Conservation (phyloP, 2,329 filamentous ascomycete species). For the Didymella exigua region DNA sequence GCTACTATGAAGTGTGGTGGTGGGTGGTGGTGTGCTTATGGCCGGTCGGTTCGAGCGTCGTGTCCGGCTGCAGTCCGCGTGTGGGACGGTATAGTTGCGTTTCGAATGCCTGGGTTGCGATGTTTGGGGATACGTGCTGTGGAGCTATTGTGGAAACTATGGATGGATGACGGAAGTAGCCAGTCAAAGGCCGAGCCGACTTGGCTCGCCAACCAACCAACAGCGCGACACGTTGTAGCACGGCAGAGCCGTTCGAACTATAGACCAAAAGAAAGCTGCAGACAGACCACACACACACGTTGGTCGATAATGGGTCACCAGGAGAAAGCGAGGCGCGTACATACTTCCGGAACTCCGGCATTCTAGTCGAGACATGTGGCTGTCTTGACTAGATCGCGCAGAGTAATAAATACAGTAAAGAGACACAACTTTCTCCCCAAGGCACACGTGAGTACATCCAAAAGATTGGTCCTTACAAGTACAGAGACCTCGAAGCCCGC, state of each 20-base stretch:
- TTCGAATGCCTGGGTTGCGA: background rate
- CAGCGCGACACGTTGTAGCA: conserved; percentile 1
- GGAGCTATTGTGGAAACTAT: conserved; percentile 17
- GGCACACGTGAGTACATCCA: conserved; percentile 13
- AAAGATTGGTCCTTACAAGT: conserved; percentile 34
- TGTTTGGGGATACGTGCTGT: background rate
- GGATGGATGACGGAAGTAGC: no score
- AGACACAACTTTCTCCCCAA: conserved; percentile 17
- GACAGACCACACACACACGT: background rate
- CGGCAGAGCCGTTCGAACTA: background rate
- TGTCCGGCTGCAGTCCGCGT: no score
- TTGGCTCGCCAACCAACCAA: no score
- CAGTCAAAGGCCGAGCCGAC: conserved; percentile 22
- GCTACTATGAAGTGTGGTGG: no score
- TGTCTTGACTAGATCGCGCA: conserved; percentile 9
- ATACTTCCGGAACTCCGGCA: conserved; percentile 16
- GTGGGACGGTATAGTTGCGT: background rate
- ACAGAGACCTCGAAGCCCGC: conserved; percentile 23
- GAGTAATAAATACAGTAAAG: conserved; percentile 21
- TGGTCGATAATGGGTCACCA: background rate
- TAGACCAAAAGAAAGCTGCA: background rate
- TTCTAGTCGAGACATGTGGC: conserved; percentile 4
- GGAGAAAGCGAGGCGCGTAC: conserved; percentile 4
- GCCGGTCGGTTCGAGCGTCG: background rate
- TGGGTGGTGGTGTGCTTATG: background rate